Conservation (phyloP, 2,329 filamentous ascomycete genomes). For the Alternaria ventricosa region DNA sequence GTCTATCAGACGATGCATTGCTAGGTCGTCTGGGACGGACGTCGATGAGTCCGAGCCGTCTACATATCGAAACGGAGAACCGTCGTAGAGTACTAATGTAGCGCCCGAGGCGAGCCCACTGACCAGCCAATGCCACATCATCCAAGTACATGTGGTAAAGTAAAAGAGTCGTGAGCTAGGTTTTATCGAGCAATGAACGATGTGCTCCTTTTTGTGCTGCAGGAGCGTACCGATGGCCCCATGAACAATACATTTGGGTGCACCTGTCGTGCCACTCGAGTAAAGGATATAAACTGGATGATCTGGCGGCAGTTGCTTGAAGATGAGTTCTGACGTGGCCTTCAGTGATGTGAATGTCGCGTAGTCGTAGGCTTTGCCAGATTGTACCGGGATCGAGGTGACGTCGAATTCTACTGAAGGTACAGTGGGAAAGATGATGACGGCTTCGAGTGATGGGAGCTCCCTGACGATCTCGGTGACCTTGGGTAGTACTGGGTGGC, state of each 20-base stretch:
- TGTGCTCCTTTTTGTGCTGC: conserved; percentile 97
- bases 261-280: conserved; percentile 85
- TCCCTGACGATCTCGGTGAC: conserved; percentile 75
- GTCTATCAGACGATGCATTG: conserved; percentile 82
- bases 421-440: conserved; percentile 77
- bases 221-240: conserved; percentile 87
- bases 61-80: conserved; percentile 76
- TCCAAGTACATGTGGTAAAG: conserved; percentile 95
- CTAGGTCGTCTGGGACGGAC: conserved; percentile 72
- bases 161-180: conserved; percentile 81
- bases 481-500: conserved; percentile 81
- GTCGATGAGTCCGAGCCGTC: conserved; percentile 50
- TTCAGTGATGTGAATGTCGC: conserved; percentile 52
- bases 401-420: conserved; percentile 49
- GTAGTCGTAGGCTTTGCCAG: conserved; percentile 48
- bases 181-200: conserved; percentile 81
- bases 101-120: conserved; percentile 83
- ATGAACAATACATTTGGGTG: conserved; percentile 94
- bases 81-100: conserved; percentile 87
- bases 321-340: conserved; percentile 51
- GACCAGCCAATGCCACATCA: conserved; percentile 99
- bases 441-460: conserved; percentile 70
- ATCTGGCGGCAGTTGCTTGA: conserved; percentile 80
- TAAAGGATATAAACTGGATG: conserved; percentile 95
- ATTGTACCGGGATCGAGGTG: conserved; percentile 48